A percentile compares a stretch with the other conserved stretches of the same genome.
phyloP scores from a whole-genome alignment of 2,329 filamentous ascomycete species.

The Fusarium mundagurra region DNA sequence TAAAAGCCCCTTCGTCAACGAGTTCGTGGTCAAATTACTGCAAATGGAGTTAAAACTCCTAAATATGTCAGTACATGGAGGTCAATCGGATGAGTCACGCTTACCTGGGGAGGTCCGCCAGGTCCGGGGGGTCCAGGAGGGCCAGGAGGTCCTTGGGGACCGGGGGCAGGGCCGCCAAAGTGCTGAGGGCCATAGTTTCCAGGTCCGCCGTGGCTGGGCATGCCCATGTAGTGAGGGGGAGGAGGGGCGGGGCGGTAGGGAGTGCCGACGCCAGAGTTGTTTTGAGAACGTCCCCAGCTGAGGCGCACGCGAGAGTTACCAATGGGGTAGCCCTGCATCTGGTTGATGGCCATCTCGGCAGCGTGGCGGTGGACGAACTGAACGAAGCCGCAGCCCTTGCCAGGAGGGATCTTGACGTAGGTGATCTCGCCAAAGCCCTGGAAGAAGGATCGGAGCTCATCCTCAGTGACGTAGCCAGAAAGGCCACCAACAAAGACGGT shows the following conservation, averaged over 20 bases:
- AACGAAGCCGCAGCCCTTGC: slow-evolving; percentile 98
- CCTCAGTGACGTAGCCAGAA: slow-evolving; percentile 97
- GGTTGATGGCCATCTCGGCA: slow-evolving; percentile 99
- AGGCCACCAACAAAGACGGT: slow-evolving; percentile 98
- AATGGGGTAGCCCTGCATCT: slow-evolving; percentile 99
- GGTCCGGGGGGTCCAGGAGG: slow-evolving; percentile 52
- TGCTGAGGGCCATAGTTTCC: slow-evolving; percentile 58
- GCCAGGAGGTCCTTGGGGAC: slow-evolving; percentile 55
- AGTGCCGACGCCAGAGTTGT: slow-evolving; percentile 98
- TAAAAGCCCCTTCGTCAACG: slow-evolving; percentile 42
- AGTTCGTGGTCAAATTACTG: slow-evolving; percentile 45
- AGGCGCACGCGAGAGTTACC: slow-evolving; percentile 97
- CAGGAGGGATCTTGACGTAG: slow-evolving; percentile 99
- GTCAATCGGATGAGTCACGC: neutral
- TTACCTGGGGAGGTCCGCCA: slow-evolving; percentile 53
- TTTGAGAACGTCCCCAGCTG: slow-evolving; percentile 97
- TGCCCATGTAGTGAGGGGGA: slow-evolving; percentile 64
- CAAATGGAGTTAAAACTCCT: slow-evolving; percentile 28
- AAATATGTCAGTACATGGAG: neutral
- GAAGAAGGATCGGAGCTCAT: slow-evolving; percentile 99
- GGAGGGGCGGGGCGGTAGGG: slow-evolving; percentile 93
- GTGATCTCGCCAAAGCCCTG: slow-evolving; percentile 99
- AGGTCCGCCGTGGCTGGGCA: slow-evolving; percentile 56
- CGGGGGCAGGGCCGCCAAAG: slow-evolving; percentile 57
- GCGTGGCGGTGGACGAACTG: slow-evolving; percentile 99